Percentiles rank a stretch among this genome's conserved stretches.
These are phyloP conservation scores for Starmerella bombi DNA, from an alignment of 805 yeast genomes.

Conservation along the genomic window DNA sequence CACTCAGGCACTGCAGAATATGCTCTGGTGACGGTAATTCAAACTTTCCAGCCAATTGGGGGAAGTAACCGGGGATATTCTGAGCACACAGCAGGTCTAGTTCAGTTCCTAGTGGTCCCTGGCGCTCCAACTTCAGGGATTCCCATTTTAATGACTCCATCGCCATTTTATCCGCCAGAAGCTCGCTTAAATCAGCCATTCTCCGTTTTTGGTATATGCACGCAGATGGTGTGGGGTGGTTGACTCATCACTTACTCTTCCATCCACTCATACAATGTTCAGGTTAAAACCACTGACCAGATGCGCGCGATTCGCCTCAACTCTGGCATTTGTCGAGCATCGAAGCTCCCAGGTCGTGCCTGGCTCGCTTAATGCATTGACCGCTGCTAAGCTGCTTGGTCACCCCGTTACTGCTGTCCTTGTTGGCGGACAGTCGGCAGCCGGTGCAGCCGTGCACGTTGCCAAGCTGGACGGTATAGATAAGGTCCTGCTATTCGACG, in stretches of 20 bases:
- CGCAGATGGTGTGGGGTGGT: too few relatives aligned
- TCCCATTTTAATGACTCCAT: conserved; percentile 11
- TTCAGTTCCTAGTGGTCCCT: not conserved
- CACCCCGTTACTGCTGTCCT: conserved; percentile 67
- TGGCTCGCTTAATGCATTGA: conserved; percentile 54
- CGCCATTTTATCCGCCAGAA: conserved; percentile 12
- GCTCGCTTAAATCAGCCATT: conserved; percentile 1
- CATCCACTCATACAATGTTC: not conserved
- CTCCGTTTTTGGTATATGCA: too few relatives aligned
- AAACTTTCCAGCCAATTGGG: not conserved
- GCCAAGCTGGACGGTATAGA: conserved; percentile 41
- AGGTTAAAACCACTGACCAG: not conserved
- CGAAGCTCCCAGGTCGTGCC: conserved; percentile 44
- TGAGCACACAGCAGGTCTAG: conserved; percentile 10
- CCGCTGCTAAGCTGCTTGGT: conserved; percentile 59
- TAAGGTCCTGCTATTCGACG: conserved; percentile 46
- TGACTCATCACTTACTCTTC: not conserved
- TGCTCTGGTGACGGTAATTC: not conserved
- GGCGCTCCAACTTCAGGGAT: not conserved
- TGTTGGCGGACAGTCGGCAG: conserved; percentile 50
- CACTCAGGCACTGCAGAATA: conserved; percentile 4
- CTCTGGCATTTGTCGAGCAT: conserved; percentile 64
- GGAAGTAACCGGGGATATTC: conserved; percentile 15
- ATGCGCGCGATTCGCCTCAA: conserved; percentile 36
- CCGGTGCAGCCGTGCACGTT: conserved; percentile 38